Conservation (phyloP, 2,329 filamentous ascomycete genomes). For the Bimuria novae-zelandiae region DNA sequence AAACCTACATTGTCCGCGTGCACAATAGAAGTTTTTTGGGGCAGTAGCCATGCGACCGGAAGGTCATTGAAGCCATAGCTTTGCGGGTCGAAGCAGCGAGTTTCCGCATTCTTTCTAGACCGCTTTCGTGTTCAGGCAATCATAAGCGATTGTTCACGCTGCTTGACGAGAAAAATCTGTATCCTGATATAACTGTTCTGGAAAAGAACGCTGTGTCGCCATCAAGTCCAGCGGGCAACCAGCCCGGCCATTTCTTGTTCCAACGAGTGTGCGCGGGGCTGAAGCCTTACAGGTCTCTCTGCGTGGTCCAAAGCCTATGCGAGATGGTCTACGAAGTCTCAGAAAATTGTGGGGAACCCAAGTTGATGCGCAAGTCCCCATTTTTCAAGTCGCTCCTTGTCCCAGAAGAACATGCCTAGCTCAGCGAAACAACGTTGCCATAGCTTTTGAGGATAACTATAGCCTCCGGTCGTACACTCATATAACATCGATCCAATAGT, state of each 20-base stretch:
- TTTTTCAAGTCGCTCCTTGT: slow-evolving; percentile 4
- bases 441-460: neutral
- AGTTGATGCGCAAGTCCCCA: slow-evolving; percentile 6
- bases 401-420: slow-evolving; percentile 19
- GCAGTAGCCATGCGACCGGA: neutral
- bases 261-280: neutral
- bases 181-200: slow-evolving; percentile 1
- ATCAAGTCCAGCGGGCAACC: slow-evolving; percentile 8
- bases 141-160: no score
- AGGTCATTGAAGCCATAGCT: neutral
- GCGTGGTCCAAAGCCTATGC: no score
- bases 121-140: no score
- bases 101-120: no score
- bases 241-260: neutral
- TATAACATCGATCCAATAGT: neutral
- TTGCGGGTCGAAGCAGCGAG: neutral
- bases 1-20: no score
- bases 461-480: neutral
- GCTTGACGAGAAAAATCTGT: neutral
- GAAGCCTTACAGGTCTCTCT: neutral
- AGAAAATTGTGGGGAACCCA: neutral
- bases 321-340: neutral
- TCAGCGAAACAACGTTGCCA: slow-evolving; percentile 2
- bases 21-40: no score
- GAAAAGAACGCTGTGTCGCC: neutral